phyloP scores from a whole-genome alignment of 2,329 filamentous ascomycete species.

The Aspergillus hiratsukae region DNA sequence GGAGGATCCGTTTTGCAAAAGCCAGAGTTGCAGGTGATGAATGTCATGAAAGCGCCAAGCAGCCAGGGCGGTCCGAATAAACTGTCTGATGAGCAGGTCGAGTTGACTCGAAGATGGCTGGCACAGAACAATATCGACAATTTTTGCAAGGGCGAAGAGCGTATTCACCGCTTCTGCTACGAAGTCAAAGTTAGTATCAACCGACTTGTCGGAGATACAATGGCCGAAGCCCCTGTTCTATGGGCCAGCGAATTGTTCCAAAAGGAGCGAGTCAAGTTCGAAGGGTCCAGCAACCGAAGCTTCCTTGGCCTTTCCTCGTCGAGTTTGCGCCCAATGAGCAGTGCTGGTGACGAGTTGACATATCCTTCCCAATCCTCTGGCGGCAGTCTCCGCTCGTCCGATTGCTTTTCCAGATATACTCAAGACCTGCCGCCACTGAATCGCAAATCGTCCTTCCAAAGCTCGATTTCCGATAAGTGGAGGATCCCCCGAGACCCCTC shows the following conservation, averaged over 20 bases:
- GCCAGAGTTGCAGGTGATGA: slow-evolving; percentile 78
- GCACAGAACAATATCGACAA: slow-evolving; percentile 79
- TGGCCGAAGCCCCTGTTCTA: slow-evolving; percentile 78
- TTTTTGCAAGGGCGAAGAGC: slow-evolving; percentile 89
- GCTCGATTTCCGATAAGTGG: slow-evolving; percentile 65
- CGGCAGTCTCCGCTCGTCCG: slow-evolving; percentile 24
- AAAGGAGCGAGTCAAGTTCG: slow-evolving; percentile 54
- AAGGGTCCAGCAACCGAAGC: slow-evolving; percentile 35
- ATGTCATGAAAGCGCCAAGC: slow-evolving; percentile 74
- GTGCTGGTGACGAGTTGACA: slow-evolving; percentile 40
- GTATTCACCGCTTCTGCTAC: slow-evolving; percentile 88
- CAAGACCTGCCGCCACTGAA: slow-evolving; percentile 33
- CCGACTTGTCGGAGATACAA: slow-evolving; percentile 77
- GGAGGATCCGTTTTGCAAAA: slow-evolving; percentile 65
- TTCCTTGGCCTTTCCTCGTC: slow-evolving; percentile 35
- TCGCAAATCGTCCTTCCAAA: slow-evolving; percentile 64
- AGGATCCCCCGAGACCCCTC: slow-evolving; percentile 54
- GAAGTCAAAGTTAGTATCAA: slow-evolving; percentile 84
- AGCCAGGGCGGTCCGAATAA: slow-evolving; percentile 92
- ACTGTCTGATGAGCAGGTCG: slow-evolving; percentile 89
- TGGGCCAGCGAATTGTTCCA: slow-evolving; percentile 90
- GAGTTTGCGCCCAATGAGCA: slow-evolving; percentile 42
- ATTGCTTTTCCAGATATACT: slow-evolving; percentile 26
- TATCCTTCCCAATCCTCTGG: slow-evolving; percentile 25
- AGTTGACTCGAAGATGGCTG: slow-evolving; percentile 78